Evolutionary conservation across 148 eudicot species (phyloP).

Genomic region (Polygonum aviculare): DNA sequence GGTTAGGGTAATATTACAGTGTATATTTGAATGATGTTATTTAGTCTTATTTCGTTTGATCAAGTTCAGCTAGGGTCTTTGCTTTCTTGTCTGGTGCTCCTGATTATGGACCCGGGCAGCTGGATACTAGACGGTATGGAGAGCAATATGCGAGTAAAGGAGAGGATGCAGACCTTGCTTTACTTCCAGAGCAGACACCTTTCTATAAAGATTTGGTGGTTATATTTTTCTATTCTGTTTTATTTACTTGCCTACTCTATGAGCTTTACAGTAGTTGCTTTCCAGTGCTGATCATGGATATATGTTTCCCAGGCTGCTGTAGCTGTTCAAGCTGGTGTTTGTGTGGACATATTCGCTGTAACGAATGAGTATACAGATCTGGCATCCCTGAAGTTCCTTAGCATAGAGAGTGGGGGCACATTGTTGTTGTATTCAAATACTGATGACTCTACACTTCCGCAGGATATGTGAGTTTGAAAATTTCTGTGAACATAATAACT

Average conservation of each 20-base stretch:
- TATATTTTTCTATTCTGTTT: constrained; percentile 15
- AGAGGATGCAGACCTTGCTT: constrained; percentile 97
- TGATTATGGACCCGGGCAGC: constrained; percentile 92
- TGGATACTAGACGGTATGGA: constrained; percentile 91
- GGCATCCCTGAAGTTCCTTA: constrained; percentile 90
- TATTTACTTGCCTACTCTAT: background rate
- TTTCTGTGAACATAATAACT: background rate
- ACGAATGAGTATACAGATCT: constrained; percentile 96
- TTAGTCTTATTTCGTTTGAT: background rate
- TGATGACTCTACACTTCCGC: constrained; percentile 98
- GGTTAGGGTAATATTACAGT: background rate
- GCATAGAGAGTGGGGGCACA: constrained; percentile 96
- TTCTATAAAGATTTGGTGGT: constrained; percentile 90
- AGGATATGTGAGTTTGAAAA: constrained; percentile 74
- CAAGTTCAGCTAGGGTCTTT: constrained; percentile 75
- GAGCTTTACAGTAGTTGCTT: background rate
- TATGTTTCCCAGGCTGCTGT: constrained; percentile 86
- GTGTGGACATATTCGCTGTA: constrained; percentile 93
- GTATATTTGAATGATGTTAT: constrained; percentile 8
- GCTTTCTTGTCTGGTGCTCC: constrained; percentile 98
- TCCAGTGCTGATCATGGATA: constrained; percentile 22
- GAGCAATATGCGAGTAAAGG: constrained; percentile 99
- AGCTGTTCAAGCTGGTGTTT: constrained; percentile 99
- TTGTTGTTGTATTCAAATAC: constrained; percentile 77
- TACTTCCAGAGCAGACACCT: constrained; percentile 98